phyloP scores from a whole-genome alignment of 106 monocot genomes.

The Ottelia alismoides region DNA sequence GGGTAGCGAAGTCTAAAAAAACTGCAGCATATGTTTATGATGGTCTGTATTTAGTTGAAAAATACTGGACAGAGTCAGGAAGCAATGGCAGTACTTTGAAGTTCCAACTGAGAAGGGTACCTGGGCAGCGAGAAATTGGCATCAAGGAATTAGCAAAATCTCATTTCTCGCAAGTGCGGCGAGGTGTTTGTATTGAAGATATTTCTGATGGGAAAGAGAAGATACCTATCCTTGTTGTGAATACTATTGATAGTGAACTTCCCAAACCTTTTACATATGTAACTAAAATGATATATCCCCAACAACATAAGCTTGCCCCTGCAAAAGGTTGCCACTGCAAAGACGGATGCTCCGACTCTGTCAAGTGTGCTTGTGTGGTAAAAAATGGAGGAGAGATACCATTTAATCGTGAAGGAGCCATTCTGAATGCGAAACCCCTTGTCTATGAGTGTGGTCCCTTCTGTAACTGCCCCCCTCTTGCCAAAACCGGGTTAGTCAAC shows the following conservation, averaged over 20 bases:
- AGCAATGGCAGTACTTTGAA: not conserved
- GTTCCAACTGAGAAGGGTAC: not conserved
- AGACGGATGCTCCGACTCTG: slow-evolving; percentile 38
- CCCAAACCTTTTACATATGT: slow-evolving; percentile 45
- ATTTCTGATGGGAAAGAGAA: slow-evolving; percentile 60
- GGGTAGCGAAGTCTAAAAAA: not conserved
- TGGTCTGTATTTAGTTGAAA: not conserved
- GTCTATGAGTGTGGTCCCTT: slow-evolving; percentile 70
- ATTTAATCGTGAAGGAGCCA: slow-evolving; percentile 52
- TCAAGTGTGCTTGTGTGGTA: slow-evolving; percentile 47
- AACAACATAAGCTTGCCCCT: slow-evolving; percentile 6
- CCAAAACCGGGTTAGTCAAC: slow-evolving; percentile 18
- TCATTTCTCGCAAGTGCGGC: slow-evolving; percentile 8
- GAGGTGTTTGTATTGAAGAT: slow-evolving; percentile 45
- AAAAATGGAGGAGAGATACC: slow-evolving; percentile 76
- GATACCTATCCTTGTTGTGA: slow-evolving; percentile 49
- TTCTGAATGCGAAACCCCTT: slow-evolving; percentile 46
- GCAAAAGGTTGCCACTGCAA: slow-evolving; percentile 51
- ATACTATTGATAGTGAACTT: slow-evolving; percentile 37
- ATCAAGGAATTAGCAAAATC: not conserved
- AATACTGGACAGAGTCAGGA: not conserved
- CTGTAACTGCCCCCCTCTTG: slow-evolving; percentile 64
- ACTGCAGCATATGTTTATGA: not conserved
- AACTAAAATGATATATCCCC: slow-evolving; percentile 43
- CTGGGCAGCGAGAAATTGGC: not conserved